phyloP scores from a whole-genome alignment of 164 flowering plant species.

The Taxillus chinensis region DNA sequence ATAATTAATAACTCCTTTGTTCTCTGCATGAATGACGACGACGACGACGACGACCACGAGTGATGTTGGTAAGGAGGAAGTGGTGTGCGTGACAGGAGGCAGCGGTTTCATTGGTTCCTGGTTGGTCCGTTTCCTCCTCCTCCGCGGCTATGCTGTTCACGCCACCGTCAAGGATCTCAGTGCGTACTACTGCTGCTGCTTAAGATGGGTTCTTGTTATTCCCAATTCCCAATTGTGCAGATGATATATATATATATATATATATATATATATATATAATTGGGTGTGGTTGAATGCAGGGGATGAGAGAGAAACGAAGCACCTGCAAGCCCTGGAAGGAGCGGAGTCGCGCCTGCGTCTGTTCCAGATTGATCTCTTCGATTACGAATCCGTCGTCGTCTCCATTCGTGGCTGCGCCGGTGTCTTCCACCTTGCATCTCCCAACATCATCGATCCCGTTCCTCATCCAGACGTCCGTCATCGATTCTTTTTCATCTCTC shows the following conservation, averaged over 20 bases:
- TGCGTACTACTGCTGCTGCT: neutral
- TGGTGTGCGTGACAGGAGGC: constrained; percentile 2
- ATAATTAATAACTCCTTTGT: no score
- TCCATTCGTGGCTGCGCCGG: constrained; percentile 60
- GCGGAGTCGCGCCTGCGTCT: constrained; percentile 58
- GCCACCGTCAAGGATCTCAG: constrained; percentile 3
- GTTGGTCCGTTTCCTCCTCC: neutral
- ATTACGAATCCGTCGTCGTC: constrained; percentile 56
- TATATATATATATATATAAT: no score
- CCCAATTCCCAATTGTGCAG: neutral
- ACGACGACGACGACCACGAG: no score
- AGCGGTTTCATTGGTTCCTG: constrained; percentile 1
- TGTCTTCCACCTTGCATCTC: constrained; percentile 90
- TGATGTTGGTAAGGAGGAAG: neutral
- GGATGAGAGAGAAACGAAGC: constrained; percentile 79
- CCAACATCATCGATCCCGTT: constrained; percentile 61
- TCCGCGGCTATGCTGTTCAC: neutral
- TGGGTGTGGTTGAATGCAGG: constrained; percentile 16
- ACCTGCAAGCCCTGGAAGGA: constrained; percentile 55
- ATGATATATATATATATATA: neutral
- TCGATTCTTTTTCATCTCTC: neutral
- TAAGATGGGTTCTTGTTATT: neutral
- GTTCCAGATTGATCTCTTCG: constrained; percentile 65
- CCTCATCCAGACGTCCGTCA: constrained; percentile 52
- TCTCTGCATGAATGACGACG: no score